phyloP scores from a whole-genome alignment of 192 early-diverging fungal genomes.

The Anaeromyces robustus region DNA sequence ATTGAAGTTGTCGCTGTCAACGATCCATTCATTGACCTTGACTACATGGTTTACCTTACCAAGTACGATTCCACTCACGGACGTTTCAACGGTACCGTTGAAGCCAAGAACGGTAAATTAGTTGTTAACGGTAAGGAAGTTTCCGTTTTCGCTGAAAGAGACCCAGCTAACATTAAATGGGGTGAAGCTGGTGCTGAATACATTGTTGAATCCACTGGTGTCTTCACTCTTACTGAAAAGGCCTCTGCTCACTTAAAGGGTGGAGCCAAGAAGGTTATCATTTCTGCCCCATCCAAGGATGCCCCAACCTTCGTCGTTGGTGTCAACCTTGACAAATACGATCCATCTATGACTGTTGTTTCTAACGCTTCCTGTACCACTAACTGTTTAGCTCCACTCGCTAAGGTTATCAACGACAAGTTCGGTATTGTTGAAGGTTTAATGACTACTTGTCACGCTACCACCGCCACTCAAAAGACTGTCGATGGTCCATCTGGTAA shows the following conservation, averaged over 20 bases:
- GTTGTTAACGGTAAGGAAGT: constrained; percentile 74
- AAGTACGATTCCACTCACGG: constrained; percentile 99
- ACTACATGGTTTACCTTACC: constrained; percentile 65
- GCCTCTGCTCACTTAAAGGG: constrained; percentile 72
- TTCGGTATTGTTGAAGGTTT: constrained; percentile 92
- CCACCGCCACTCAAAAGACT: constrained; percentile 99
- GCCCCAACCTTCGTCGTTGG: constrained; percentile 97
- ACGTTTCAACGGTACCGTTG: constrained; percentile 70
- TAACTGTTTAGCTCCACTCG: constrained; percentile 96
- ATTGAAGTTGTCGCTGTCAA: constrained; percentile 82
- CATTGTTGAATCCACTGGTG: constrained; percentile 97
- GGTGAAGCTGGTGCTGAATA: constrained; percentile 61
- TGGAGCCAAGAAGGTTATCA: constrained; percentile 97
- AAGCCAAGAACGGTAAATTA: constrained; percentile 70
- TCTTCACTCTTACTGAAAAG: constrained; percentile 88
- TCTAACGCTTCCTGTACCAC: constrained; percentile 99
- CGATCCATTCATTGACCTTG: constrained; percentile 91
- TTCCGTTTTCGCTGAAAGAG: constrained; percentile 51
- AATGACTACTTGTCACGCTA: constrained; percentile 98
- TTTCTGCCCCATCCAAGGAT: constrained; percentile 89
- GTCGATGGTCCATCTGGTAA: constrained; percentile 94
- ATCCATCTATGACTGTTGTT: constrained; percentile 42
- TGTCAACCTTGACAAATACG: constrained; percentile 93
- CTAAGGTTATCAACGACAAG: constrained; percentile 81
- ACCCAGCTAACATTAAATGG: constrained; percentile 87